Conservation (phyloP, 2,329 filamentous ascomycete genomes). For the Metarhizium sp. region DNA sequence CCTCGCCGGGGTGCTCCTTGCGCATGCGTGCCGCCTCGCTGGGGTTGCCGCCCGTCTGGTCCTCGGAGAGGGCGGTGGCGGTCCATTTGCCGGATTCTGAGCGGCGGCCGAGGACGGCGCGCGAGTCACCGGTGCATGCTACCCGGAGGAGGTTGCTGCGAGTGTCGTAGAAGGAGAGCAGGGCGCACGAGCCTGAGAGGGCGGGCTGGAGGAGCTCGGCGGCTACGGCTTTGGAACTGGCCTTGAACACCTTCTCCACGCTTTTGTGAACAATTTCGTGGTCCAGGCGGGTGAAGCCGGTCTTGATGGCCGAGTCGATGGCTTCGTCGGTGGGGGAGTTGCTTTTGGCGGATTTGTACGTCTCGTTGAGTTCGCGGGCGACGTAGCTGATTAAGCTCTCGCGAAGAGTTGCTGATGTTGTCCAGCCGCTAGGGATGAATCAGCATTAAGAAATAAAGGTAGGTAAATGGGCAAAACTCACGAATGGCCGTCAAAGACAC, state of each 20-base stretch:
- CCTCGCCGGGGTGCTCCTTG: conserved; percentile 80
- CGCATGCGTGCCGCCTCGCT: conserved; percentile 77
- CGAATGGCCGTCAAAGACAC: conserved; percentile 96
- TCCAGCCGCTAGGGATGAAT: conserved; percentile 67
- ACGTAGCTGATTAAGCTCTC: conserved; percentile 90
- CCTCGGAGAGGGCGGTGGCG: conserved; percentile 78
- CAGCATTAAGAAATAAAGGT: conserved; percentile 7
- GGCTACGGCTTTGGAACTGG: conserved; percentile 80
- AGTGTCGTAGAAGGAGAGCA: conserved; percentile 93
- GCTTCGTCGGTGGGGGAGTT: conserved; percentile 65
- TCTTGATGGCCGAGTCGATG: conserved; percentile 86
- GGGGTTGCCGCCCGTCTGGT: conserved; percentile 86
- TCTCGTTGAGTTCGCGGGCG: conserved; percentile 82
- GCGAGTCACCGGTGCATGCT: conserved; percentile 92
- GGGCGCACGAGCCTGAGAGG: conserved; percentile 90
- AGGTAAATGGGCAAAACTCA: conserved; percentile 32
- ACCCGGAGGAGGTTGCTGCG: conserved; percentile 80
- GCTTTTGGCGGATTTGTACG: conserved; percentile 65
- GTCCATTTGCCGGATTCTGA: conserved; percentile 79
- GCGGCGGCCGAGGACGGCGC: conserved; percentile 81
- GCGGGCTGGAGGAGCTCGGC: conserved; percentile 89
- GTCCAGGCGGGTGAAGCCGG: conserved; percentile 79
- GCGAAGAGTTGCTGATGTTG: conserved; percentile 89
- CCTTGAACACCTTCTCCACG: conserved; percentile 82
- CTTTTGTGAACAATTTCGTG: conserved; percentile 92